Evolutionary conservation across 495 filamentous ascomycete genomes (phyloP).

Genomic region (Penicillium desertorum): DNA sequence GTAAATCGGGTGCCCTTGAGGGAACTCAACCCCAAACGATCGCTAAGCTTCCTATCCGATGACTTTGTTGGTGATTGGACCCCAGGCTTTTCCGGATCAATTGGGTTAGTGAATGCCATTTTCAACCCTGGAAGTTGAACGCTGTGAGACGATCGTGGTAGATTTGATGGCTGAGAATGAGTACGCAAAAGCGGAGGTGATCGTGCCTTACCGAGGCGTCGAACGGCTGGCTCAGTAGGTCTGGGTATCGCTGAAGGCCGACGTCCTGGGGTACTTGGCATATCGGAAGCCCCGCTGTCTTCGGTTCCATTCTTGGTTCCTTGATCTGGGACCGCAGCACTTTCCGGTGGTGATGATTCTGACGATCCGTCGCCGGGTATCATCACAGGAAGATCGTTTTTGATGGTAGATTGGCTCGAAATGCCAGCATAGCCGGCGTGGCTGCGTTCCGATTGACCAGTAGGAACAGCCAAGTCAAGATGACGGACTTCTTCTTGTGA

Average conservation of each 20-base stretch:
- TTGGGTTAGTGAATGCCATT: constrained; percentile 9
- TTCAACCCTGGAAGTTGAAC: constrained; percentile 26
- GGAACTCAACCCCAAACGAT: constrained; percentile 59
- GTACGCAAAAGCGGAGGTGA: constrained; percentile 69
- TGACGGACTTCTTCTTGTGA: constrained; percentile 59
- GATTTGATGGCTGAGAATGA: constrained; percentile 64
- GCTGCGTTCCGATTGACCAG: constrained; percentile 32
- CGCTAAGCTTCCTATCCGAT: constrained; percentile 69
- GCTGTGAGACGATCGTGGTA: constrained; percentile 25
- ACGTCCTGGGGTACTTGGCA: constrained; percentile 30
- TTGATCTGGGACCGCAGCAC: background rate
- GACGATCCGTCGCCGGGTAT: constrained; percentile 10
- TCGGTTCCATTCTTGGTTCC: constrained; percentile 4
- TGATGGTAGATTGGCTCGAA: constrained; percentile 8
- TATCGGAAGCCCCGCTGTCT: background rate
- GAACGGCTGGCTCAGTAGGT: constrained; percentile 45
- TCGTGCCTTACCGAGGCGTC: constrained; percentile 39
- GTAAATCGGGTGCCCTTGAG: constrained; percentile 60
- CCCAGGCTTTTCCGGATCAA: constrained; percentile 25
- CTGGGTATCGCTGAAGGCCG: constrained; percentile 53
- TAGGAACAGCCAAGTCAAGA: constrained; percentile 68
- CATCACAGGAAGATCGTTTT: constrained; percentile 13
- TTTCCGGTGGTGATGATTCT: constrained; percentile 16
- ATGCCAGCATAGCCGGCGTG: constrained; percentile 13
- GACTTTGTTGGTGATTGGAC: constrained; percentile 39